Evolutionary conservation across 352 stramenopile genomes (phyloP), one percentile per base, ranked within the genome.

Genomic region (Phytopythium aichiense): DNA sequence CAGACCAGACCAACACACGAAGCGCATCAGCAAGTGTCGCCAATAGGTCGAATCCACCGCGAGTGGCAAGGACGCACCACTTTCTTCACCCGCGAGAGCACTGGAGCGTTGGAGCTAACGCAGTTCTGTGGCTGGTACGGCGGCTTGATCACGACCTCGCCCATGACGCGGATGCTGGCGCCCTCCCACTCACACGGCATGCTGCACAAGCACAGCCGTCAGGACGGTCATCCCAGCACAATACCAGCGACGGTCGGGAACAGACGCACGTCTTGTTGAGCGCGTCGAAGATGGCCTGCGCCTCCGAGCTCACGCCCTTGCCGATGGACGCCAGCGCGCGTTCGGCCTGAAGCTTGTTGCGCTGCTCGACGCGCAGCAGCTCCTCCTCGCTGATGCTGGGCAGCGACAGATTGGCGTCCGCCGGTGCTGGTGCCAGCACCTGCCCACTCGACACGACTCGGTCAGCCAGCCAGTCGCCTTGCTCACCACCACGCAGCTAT

Each of bases 141-240:
- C 31, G 87, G 84, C 60, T 88, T 86, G 72, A 96, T 94, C 38
- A 92, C 60, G 40, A 96, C 87, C 22, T 92, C 87, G 25, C 77
- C 76, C 85, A 94, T 94, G 42, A 94, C 84, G 37, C 85, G 81
- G 48, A 96, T 96, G 72, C 88, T 88, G 55, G 69, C 65, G 7
- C 73, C 84, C 60, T 94, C 82, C 87, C 87, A 96, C 51, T 89
- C 73, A 65, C 85, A 94, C 28, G 85, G 85, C 85, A 94, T 94
- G 38, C 84, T 92, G 42, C 18, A 66, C 23, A 28, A 13, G n/a
- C 23, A 60, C 6, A 45, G 28, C 12, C 40, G 45, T 46, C 33
- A 54, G 35, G 40, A 4, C 12, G 15, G 9, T 13, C 11, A 8
- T 46, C 23, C 0, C 13, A 12, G 28, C 33, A 7, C 40, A 46